Evolutionary conservation across 2,329 filamentous ascomycete genomes (phyloP), one percentile per base, ranked within the genome.

Genomic region (Cladosporium sphaerospermum): DNA sequence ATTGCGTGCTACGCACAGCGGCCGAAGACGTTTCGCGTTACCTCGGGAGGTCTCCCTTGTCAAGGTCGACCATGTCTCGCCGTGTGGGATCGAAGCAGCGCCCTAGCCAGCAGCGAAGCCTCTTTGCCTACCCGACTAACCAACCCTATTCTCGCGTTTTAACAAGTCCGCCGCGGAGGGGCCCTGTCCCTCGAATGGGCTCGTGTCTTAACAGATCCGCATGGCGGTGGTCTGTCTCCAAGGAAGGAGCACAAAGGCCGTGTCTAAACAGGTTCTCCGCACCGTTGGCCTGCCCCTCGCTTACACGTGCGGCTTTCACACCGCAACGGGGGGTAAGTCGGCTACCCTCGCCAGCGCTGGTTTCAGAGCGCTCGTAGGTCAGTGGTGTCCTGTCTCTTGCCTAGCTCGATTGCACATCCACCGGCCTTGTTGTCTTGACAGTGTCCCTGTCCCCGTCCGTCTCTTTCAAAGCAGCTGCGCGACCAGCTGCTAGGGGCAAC

Each of bases 41-140:
- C 16, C 16, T 16, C 16, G 16, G 16, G 16, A 16, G 16, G 16
- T 16, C 16, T 16, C 16, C 16, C 16, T 16, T 16, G 16, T 16
- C 16, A 16, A 16, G 16, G 16, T 2, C 16, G 16, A 16, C 16
- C 16, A 16, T 16, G 16, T 16, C 16, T 16, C 16, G 16, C 16
- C 16, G 16, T 16, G 16, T 16, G 16, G 16, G 16, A 16, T 16
- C 2, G 16, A 16, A 16, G 16, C 16, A 16, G 16, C 43, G 23
- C 43, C 32, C 43, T 34, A 45, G 23, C 19, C 23, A 34, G 43
- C 43, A 45, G 43, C 23, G 43, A 45, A 45, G 43, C 43, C 18
- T 32, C 43, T 45, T 45, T 45, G 43, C 43, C 13, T 16, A 33
- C 14, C 23, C 43, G 23, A 45, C n/a, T 45, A 16, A 32, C 18